Base-by-base conservation (phyloP, 148 eudicot genomes). In the Cornus controversa region DNA sequence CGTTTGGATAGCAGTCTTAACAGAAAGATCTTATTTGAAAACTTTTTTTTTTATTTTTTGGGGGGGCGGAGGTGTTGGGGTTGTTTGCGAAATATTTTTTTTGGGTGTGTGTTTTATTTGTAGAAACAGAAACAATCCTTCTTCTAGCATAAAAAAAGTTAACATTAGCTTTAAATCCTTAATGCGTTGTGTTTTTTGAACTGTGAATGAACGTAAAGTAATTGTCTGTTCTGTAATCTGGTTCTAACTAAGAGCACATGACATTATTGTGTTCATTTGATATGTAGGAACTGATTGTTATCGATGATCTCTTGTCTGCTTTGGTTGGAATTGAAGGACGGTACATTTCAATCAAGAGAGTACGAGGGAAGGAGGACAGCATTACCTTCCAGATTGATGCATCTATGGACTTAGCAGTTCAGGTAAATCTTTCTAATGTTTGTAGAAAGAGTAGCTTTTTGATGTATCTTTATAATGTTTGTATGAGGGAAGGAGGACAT, bases 361-460 rank as follows among this genome's bases (percentile, higher is more conserved):
- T 83, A 45, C 80, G 72, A 14, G 92, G 86, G 67, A 90, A 90
- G 73, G 87, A 82, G 66, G 81, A 87, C 69, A 80, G 45, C 72
- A 36, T 85, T 77, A 74, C 77, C 71, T 96, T 96, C 84, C 87
- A 86, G 71, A 90, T 93, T 80, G 98, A 93, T 84, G 85, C 98
- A 57, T 96, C 99, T 18, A 96, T 96, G 99, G 98, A 96, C 91
- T 89, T 93, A 80, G 92, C 94, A 69, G 93, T 96, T 79, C 99
- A 96, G 94, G 99, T 90, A 77, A 82, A 40, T 40, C 45, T 6
- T 6, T 40, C 4, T 1, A 40, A 40, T 40, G 10, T 40, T 40
- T 40, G 45, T 40, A 40, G 3, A 40, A 40, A 40, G 45, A 40
- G 45, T 40, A 40, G 45, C 45, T 40, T 4, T 40, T 40, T 40